Evolutionary conservation across 192 early-diverging fungal genomes (phyloP).

Genomic region (Dissophora ornata): DNA sequence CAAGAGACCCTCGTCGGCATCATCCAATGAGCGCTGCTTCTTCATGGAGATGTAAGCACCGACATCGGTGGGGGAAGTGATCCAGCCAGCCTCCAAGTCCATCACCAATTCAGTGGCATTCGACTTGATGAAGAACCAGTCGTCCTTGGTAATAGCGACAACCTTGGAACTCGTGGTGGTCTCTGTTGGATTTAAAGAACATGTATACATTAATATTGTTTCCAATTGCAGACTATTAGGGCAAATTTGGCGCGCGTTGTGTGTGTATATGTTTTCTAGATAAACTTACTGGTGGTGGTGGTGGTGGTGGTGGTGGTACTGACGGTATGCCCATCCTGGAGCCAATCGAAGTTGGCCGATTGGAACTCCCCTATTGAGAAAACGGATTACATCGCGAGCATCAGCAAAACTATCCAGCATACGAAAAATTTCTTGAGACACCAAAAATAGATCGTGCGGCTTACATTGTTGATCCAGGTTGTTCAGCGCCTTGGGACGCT

Average conservation of each 20-base stretch:
- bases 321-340: conserved; percentile 20
- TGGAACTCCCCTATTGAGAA: conserved; percentile 30
- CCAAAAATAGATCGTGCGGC: too few species aligned
- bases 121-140: conserved; percentile 55
- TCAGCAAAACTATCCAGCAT: too few species aligned
- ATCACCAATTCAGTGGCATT: conserved; percentile 34
- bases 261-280: too few species aligned
- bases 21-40: conserved; percentile 50
- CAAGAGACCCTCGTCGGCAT: conserved; percentile 29
- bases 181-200: background rate
- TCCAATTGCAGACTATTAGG: too few species aligned
- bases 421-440: too few species aligned
- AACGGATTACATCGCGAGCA: background rate
- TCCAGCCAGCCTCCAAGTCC: conserved; percentile 54
- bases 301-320: conserved; percentile 15
- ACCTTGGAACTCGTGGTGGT: conserved; percentile 12
- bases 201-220: too few species aligned
- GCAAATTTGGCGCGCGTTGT: too few species aligned
- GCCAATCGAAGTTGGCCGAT: conserved; percentile 28
- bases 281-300: too few species aligned
- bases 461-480: conserved; percentile 47
- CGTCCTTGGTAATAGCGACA: conserved; percentile 28
- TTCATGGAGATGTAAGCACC: conserved; percentile 53
- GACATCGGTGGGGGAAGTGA: conserved; percentile 44
- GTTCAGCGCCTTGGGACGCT: conserved; percentile 52